Percentiles rank a stretch among this genome's conserved stretches.
Conservation (phyloP, 768 basidiomycete genomes). For the Mycena pura region DNA sequence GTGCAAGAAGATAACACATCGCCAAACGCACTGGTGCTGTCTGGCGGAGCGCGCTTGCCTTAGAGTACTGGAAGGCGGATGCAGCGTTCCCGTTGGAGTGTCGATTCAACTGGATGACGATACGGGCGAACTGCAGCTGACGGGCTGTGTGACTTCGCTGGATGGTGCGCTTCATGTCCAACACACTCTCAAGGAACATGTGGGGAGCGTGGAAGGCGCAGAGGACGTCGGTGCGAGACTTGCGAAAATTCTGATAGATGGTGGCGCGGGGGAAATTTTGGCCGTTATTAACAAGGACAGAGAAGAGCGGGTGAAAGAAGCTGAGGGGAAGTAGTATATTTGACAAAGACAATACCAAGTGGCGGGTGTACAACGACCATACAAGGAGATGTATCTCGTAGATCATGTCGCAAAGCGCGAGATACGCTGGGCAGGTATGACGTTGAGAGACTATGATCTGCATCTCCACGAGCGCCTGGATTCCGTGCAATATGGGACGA, state of each 20-base stretch:
- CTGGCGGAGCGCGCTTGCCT: slow-evolving; percentile 88
- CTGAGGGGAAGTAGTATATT: slow-evolving; percentile 40
- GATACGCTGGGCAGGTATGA: slow-evolving; percentile 21
- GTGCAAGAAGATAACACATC: slow-evolving; percentile 74
- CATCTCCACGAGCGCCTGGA: slow-evolving; percentile 76
- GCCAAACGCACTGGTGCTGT: slow-evolving; percentile 78
- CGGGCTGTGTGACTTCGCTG: slow-evolving; percentile 85
- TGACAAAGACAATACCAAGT: too few relatives aligned
- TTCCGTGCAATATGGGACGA: slow-evolving; percentile 47
- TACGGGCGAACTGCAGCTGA: slow-evolving; percentile 59
- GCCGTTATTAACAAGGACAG: slow-evolving; percentile 82
- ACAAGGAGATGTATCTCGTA: slow-evolving; percentile 29
- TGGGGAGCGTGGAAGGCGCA: slow-evolving; percentile 60
- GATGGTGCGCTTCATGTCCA: slow-evolving; percentile 78
- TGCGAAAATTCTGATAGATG: slow-evolving; percentile 66
- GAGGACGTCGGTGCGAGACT: slow-evolving; percentile 72
- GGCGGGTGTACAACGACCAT: neutral
- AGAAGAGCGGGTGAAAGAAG: slow-evolving; percentile 51
- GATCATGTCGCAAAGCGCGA: slow-evolving; percentile 26
- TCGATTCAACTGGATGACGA: slow-evolving; percentile 53
- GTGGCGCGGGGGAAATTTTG: slow-evolving; percentile 81
- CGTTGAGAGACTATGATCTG: slow-evolving; percentile 47
- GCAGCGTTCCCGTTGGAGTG: slow-evolving; percentile 95
- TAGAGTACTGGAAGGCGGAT: slow-evolving; percentile 93
- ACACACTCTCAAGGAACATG: slow-evolving; percentile 58